Percentiles rank a stretch among this genome's conserved stretches.
These are phyloP conservation scores for Candida chauliodis DNA, from an alignment of 805 yeast genomes.

Conservation along the genomic window DNA sequence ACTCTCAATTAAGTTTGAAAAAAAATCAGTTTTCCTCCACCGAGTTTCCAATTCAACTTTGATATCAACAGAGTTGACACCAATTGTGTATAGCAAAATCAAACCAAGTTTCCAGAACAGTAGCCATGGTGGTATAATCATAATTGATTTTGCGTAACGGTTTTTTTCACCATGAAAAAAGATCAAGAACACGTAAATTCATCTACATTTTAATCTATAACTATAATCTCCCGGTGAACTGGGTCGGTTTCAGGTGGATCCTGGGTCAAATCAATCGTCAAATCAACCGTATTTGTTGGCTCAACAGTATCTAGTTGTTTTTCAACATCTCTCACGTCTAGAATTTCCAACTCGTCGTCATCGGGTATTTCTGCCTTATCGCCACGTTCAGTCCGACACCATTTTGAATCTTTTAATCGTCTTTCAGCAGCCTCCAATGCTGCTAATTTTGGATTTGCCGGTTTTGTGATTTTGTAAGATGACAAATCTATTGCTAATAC, in stretches of 20 bases:
- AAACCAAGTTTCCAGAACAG: not conserved
- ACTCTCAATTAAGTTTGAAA: conserved; percentile 42
- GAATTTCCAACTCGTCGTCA: conserved; percentile 42
- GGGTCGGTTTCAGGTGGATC: not conserved
- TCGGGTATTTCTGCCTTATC: conserved; percentile 34
- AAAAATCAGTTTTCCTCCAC: conserved; percentile 42
- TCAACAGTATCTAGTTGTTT: not conserved
- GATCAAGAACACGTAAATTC: no score
- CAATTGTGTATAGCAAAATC: not conserved
- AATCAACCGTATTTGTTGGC: not conserved
- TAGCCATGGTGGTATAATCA: conserved; percentile 4
- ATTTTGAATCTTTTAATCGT: conserved; percentile 49
- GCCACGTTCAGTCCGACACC: conserved; percentile 35
- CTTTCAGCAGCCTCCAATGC: conserved; percentile 62
- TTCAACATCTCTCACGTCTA: conserved; percentile 17
- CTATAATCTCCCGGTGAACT: conserved; percentile 9
- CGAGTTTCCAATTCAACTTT: conserved; percentile 20
- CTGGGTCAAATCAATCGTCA: not conserved
- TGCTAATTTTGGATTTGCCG: conserved; percentile 34
- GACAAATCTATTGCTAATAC: conserved; percentile 22
- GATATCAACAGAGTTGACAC: not conserved
- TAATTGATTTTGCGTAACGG: not conserved
- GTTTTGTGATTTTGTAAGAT: not conserved
- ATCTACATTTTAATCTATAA: conserved; percentile 16
- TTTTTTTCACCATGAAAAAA: no score